These are phyloP conservation scores for Leccinum sublutescens DNA, from an alignment of 768 basidiomycete species.

Conservation along the genomic window DNA sequence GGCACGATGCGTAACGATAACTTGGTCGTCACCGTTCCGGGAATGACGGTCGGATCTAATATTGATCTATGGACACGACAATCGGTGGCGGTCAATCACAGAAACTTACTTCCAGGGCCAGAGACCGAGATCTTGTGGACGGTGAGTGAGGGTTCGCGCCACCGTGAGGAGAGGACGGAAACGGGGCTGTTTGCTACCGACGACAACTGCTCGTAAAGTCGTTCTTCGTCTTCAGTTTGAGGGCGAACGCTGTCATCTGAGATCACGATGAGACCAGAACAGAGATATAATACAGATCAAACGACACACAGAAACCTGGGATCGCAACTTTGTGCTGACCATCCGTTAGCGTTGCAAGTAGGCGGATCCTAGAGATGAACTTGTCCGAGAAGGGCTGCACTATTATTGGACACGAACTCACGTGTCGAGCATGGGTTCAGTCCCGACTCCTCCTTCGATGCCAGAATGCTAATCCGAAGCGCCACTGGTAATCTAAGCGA, in stretches of 20 bases:
- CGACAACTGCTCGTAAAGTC: conserved; percentile 67
- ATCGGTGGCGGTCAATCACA: not conserved
- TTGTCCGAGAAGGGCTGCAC: not conserved
- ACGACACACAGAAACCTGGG: conserved; percentile 76
- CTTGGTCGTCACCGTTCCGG: conserved; percentile 76
- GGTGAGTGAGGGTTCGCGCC: conserved; percentile 89
- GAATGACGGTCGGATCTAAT: conserved; percentile 85
- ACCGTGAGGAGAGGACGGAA: conserved; percentile 69
- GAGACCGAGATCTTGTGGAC: conserved; percentile 84
- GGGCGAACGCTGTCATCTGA: conserved; percentile 76
- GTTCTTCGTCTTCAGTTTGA: conserved; percentile 63
- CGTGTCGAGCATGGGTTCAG: conserved; percentile 95
- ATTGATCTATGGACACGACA: not conserved
- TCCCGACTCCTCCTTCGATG: conserved; percentile 83
- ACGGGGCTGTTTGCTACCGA: conserved; percentile 65
- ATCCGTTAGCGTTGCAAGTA: conserved; percentile 71
- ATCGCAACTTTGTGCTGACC: conserved; percentile 59
- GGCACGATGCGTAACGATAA: conserved; percentile 93
- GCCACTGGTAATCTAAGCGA: conserved; percentile 59
- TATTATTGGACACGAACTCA: conserved; percentile 31
- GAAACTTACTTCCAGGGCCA: conserved; percentile 67
- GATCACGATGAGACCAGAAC: not conserved
- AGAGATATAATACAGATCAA: not conserved
- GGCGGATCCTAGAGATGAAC: conserved; percentile 55
- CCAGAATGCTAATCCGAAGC: conserved; percentile 90